These are phyloP conservation scores for Suillus bovinus DNA, from an alignment of 768 basidiomycete species.

Conservation along the genomic window DNA sequence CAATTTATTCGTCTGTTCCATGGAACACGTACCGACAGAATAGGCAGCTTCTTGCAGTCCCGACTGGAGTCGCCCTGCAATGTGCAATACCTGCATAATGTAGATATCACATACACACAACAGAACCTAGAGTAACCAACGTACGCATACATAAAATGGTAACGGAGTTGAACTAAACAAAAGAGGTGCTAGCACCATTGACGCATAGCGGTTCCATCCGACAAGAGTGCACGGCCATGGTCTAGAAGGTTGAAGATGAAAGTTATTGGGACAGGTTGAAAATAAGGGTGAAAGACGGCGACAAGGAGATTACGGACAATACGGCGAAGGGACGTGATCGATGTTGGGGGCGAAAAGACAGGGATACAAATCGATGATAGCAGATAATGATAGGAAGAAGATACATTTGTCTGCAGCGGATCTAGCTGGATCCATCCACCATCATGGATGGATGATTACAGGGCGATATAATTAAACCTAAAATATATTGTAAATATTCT, in stretches of 20 bases:
- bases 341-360: constrained; percentile 7
- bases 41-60: background rate
- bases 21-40: background rate
- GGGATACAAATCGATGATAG: constrained; percentile 29
- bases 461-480: constrained; percentile 23
- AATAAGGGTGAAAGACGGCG: constrained; percentile 15
- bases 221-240: constrained; percentile 12
- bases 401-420: constrained; percentile 32
- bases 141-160: constrained; percentile 17
- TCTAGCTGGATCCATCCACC: constrained; percentile 17
- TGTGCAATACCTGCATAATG: constrained; percentile 11
- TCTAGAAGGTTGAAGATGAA: constrained; percentile 13
- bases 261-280: constrained; percentile 26
- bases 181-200: constrained; percentile 10
- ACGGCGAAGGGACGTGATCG: constrained; percentile 18
- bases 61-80: constrained; percentile 1
- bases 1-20: background rate
- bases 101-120: constrained; percentile 6
- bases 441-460: constrained; percentile 16
- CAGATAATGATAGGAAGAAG: constrained; percentile 35
- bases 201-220: constrained; percentile 5
- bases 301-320: constrained; percentile 19
- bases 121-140: constrained; percentile 23
- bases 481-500: background rate
- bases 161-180: constrained; percentile 18